These are phyloP conservation scores for Auxenochlorella pyrenoidosa DNA, from an alignment of 139 green algal species.

Conservation along the genomic window DNA sequence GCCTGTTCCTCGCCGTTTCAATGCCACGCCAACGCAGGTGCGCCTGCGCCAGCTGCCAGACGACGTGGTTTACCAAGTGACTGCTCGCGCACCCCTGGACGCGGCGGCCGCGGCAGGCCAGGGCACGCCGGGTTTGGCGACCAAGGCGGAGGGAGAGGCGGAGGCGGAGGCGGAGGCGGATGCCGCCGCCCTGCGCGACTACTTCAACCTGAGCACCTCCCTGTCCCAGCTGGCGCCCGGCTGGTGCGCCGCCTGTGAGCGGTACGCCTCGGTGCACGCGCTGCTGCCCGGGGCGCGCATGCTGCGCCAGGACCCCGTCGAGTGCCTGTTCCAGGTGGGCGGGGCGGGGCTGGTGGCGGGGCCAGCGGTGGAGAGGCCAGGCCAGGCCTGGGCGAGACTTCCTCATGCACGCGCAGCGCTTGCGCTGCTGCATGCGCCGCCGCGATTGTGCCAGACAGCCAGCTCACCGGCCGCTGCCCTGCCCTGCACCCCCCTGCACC, in stretches of 20 bases:
- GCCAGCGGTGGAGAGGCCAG: not conserved
- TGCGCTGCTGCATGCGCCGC: not conserved
- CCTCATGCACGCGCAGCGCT: not conserved
- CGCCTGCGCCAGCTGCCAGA: conserved; percentile 66
- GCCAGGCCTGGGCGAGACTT: not conserved
- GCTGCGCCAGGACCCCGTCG: conserved; percentile 91
- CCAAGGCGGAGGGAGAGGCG: not conserved
- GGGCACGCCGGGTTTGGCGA: not conserved
- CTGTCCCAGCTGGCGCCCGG: conserved; percentile 57
- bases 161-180: conserved; percentile 38
- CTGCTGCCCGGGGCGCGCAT: conserved; percentile 79
- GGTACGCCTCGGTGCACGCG: conserved; percentile 62
- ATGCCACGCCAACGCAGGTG: too few relatives aligned
- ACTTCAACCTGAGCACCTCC: conserved; percentile 79
- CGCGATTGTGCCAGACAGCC: too few relatives aligned
- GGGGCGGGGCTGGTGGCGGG: not conserved
- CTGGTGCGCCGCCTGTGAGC: conserved; percentile 65
- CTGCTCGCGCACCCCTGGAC: conserved; percentile 52
- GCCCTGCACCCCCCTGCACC: too few relatives aligned
- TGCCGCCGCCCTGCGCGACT: conserved; percentile 70
- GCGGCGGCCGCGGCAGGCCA: not conserved
- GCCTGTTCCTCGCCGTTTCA: too few relatives aligned
- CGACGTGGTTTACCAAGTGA: conserved; percentile 81
- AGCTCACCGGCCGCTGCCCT: too few relatives aligned
- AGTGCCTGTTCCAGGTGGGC: conserved; percentile 84